Base-by-base conservation (phyloP, 2,329 filamentous ascomycete genomes). In the Alternaria arborescens region DNA sequence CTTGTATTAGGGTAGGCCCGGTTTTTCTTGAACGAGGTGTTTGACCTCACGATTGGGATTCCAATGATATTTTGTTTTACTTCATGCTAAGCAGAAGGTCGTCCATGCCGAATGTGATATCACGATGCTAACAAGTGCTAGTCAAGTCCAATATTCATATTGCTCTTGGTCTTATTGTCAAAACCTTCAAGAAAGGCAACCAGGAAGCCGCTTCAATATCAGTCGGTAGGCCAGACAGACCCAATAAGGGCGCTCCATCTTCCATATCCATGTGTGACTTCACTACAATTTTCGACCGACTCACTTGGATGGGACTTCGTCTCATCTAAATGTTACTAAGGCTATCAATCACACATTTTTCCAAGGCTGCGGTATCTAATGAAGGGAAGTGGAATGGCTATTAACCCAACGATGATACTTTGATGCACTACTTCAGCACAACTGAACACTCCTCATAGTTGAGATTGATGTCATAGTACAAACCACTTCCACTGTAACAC, bases 71-170 rank as follows among this genome's bases (percentile, higher is more conserved):
- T 11, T 34, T 8, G 5, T 22, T 22, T 2, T 1, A 22, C 0
- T 48, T 34, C 30, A 34, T 16, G 2, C 6, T 4, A 5, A 14
- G 3, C 30, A 16, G 18, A 34, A 11, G 16, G 7, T 38, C 7
- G 5, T 4, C 34, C 0, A 38, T n/a, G 14, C 12, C 18, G 16
- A 4, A n/a, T 14, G 1, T 30, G 8, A 30, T 30, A 2, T 30
- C 1, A 4, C 7, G 5, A 24, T 24, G 30, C 8, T 4, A 3
- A 24, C 12, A 36, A 10, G 6, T 0, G 5, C 3, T 18, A 18
- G 6, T 22, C 1, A 16, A 16, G 8, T 10, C 14, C 0, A 16
- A 6, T 0, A 7, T 6, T 11, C 8, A 10, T 5, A 3, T 8
- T 5, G n/a, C 10, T 40, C n/a, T 36, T 16, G 32, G 5, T 36